These are phyloP conservation scores for Eucalyptus urophylla DNA, from an alignment of 345 rosid genomes.

Conservation along the genomic window DNA sequence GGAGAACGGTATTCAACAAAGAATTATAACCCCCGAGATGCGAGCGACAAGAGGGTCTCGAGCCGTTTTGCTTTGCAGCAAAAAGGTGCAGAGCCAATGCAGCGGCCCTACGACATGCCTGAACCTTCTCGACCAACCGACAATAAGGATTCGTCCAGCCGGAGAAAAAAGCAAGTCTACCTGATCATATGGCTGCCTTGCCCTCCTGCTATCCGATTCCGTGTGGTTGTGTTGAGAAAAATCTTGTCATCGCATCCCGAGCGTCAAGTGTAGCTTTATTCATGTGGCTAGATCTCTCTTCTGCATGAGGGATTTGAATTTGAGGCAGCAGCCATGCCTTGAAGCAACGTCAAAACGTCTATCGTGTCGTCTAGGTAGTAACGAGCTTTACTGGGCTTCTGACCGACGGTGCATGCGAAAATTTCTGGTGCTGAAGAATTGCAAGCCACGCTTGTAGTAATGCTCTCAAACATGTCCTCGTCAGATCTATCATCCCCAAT, in stretches of 20 bases:
- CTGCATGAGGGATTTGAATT: constrained; percentile 1
- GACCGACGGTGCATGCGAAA: constrained; percentile 51
- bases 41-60: background rate
- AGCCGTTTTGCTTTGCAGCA: background rate
- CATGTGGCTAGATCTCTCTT: background rate
- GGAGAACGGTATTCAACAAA: background rate
- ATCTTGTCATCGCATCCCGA: background rate
- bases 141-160: background rate
- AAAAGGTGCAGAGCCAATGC: background rate
- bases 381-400: constrained; percentile 57
- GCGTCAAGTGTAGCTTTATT: background rate
- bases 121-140: background rate
- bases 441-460: constrained; percentile 7
- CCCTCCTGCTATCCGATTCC: background rate
- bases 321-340: constrained; percentile 17
- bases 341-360: constrained; percentile 28
- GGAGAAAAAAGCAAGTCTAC: background rate
- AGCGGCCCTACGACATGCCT: background rate
- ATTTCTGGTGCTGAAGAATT: constrained; percentile 23
- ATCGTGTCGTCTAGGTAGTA: constrained; percentile 36
- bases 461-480: constrained; percentile 58
- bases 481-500: constrained; percentile 62
- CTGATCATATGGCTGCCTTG: background rate
- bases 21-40: background rate
- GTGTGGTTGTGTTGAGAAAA: background rate